Conservation (phyloP, 257 asterid species). For the Forsythia viridissima region DNA sequence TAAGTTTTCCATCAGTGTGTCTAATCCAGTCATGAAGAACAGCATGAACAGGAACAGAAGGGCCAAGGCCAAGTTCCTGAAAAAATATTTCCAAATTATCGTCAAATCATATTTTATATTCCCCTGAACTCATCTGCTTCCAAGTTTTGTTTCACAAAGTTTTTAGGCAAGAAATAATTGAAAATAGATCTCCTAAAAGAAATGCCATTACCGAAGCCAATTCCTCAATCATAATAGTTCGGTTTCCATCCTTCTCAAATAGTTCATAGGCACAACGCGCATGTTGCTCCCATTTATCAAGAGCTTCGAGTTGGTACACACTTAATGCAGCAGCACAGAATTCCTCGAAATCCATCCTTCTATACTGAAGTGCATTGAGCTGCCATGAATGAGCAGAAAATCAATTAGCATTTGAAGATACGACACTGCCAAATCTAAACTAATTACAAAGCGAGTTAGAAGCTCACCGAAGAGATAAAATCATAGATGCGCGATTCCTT, state of each 20-base stretch:
- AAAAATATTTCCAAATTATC: conserved; percentile 7
- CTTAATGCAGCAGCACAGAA: conserved; percentile 82
- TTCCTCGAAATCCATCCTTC: conserved; percentile 97
- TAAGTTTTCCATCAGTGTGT: conserved; percentile 83
- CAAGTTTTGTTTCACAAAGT: not conserved
- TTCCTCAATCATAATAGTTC: conserved; percentile 88
- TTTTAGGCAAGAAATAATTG: not conserved
- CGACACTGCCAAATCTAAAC: not conserved
- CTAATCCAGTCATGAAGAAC: conserved; percentile 91
- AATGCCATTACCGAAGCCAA: conserved; percentile 69
- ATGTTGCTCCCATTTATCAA: conserved; percentile 84
- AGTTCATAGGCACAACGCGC: conserved; percentile 89
- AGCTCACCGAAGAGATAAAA: conserved; percentile 73
- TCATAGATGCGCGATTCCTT: conserved; percentile 78
- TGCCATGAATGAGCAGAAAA: conserved; percentile 26
- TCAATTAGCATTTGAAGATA: conserved; percentile 18
- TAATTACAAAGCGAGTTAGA: not conserved
- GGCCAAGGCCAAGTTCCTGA: conserved; percentile 92
- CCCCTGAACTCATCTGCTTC: not conserved
- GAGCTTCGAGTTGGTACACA: conserved; percentile 80
- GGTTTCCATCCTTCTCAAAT: conserved; percentile 86
- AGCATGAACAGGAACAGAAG: conserved; percentile 81
- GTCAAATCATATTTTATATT: not conserved
- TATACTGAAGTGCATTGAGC: conserved; percentile 88
- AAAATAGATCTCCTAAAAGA: not conserved